phyloP scores from a whole-genome alignment of 108 stramenopile species.

The Fragilaria crotonensis region DNA sequence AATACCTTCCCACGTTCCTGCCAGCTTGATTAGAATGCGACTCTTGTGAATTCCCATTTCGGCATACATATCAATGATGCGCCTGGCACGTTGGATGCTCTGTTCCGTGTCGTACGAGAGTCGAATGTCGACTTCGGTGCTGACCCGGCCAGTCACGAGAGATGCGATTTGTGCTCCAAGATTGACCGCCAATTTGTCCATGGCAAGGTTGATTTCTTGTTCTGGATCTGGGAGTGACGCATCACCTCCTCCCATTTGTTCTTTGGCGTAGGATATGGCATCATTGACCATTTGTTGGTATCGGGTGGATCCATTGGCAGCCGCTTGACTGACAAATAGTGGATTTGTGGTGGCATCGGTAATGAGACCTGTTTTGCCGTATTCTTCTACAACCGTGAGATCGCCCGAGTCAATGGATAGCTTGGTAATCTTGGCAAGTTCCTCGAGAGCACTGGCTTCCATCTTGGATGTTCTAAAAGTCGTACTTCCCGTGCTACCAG shows the following conservation, averaged over 20 bases:
- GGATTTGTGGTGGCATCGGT: constrained; percentile 93
- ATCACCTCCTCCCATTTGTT: constrained; percentile 43
- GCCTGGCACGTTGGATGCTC: constrained; percentile 72
- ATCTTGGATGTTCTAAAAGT: no score
- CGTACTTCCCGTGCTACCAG: no score
- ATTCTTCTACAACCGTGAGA: constrained; percentile 61
- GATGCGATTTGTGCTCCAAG: constrained; percentile 81
- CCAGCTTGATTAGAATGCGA: constrained; percentile 95
- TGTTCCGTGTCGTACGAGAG: constrained; percentile 88
- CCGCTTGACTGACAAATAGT: constrained; percentile 82
- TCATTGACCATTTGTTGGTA: constrained; percentile 70
- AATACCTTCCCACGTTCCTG: constrained; percentile 98
- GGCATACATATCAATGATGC: constrained; percentile 91
- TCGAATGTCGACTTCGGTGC: constrained; percentile 96
- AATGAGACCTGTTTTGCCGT: constrained; percentile 64
- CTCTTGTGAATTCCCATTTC: constrained; percentile 67
- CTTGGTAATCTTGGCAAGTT: constrained; percentile 68
- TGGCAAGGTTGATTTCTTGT: constrained; percentile 47
- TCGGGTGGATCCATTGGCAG: constrained; percentile 58
- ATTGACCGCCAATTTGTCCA: constrained; percentile 94
- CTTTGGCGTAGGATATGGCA: constrained; percentile 75
- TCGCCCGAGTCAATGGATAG: constrained; percentile 86
- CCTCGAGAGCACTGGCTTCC: constrained; percentile 44
- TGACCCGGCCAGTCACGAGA: constrained; percentile 89
- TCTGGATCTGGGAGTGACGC: constrained; percentile 31